These are phyloP conservation scores for Kwoniella heveanensis DNA, from an alignment of 768 basidiomycete genomes.

Conservation along the genomic window DNA sequence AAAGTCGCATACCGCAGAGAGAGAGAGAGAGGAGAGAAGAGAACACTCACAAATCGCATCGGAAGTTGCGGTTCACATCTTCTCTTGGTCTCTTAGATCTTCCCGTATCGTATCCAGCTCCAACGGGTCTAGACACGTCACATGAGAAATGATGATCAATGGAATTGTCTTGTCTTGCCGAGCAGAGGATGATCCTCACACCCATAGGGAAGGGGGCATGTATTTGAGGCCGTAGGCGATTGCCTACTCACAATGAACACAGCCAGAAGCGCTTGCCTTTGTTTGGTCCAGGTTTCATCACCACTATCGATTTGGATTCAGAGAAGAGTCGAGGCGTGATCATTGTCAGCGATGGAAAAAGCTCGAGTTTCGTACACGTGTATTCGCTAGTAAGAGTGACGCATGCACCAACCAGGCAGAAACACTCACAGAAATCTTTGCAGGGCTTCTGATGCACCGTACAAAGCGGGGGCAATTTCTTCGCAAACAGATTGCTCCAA, in stretches of 20 bases:
- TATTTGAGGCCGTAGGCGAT: no score
- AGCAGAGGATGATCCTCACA: no score
- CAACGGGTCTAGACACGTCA: constrained; percentile 56
- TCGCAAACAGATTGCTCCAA: constrained; percentile 53
- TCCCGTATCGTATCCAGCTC: constrained; percentile 54
- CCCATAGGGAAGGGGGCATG: no score
- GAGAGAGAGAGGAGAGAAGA: no score
- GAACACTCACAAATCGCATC: constrained; percentile 56
- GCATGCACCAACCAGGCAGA: no score
- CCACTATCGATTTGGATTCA: constrained; percentile 29
- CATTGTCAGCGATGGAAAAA: background rate
- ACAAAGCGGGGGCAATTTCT: constrained; percentile 54
- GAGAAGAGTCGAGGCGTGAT: background rate
- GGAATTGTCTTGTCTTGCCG: no score
- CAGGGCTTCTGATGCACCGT: constrained; percentile 52
- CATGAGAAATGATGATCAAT: no score
- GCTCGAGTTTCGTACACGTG: no score
- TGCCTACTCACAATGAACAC: constrained; percentile 52
- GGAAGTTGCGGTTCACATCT: constrained; percentile 53
- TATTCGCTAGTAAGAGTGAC: no score
- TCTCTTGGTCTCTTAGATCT: constrained; percentile 50
- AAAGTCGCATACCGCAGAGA: no score
- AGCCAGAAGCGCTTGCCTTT: constrained; percentile 56
- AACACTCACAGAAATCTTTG: constrained; percentile 51
- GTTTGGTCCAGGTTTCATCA: constrained; percentile 55